A percentile compares a stretch with the other conserved stretches of the same genome.
These are phyloP conservation scores for Calycina herbarum DNA, from an alignment of 2,329 filamentous ascomycete species.

Conservation along the genomic window DNA sequence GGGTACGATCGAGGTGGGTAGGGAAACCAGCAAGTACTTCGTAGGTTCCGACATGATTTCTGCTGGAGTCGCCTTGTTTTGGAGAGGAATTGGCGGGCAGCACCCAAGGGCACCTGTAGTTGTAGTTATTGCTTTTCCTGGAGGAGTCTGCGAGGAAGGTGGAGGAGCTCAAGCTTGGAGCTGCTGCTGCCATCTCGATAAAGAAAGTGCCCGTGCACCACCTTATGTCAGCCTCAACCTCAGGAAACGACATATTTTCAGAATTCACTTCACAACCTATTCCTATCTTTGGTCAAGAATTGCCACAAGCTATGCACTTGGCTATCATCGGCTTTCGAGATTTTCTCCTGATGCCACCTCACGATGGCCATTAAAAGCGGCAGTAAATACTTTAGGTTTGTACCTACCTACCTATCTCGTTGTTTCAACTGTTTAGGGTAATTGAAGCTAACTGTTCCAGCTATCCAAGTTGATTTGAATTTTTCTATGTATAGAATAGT, in stretches of 20 bases:
- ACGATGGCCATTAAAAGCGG: too few species aligned
- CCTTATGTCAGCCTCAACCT: constrained; percentile 9
- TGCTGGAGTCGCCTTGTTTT: constrained; percentile 17
- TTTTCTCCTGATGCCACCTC: too few species aligned
- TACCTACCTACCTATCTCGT: too few species aligned
- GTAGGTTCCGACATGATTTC: constrained; percentile 33
- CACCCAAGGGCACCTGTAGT: constrained; percentile 19
- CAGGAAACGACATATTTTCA: background rate
- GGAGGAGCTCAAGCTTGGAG: constrained; percentile 21
- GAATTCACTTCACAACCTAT: background rate
- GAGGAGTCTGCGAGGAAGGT: constrained; percentile 10
- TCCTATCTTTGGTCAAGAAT: too few species aligned
- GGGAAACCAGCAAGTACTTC: constrained; percentile 85
- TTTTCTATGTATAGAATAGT: too few species aligned
- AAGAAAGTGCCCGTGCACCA: constrained; percentile 17
- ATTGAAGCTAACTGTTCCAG: too few species aligned
- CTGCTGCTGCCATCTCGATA: constrained; percentile 10
- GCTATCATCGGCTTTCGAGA: too few species aligned
- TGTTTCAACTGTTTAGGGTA: too few species aligned
- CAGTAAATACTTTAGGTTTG: too few species aligned
- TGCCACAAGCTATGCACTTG: too few species aligned
- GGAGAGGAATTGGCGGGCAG: constrained; percentile 13
- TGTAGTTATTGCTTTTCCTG: constrained; percentile 14
- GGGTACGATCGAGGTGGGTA: constrained; percentile 84
- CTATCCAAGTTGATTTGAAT: too few species aligned